These are phyloP conservation scores for Suillus fuscotomentosus DNA, from an alignment of 768 basidiomycete genomes.

Conservation along the genomic window DNA sequence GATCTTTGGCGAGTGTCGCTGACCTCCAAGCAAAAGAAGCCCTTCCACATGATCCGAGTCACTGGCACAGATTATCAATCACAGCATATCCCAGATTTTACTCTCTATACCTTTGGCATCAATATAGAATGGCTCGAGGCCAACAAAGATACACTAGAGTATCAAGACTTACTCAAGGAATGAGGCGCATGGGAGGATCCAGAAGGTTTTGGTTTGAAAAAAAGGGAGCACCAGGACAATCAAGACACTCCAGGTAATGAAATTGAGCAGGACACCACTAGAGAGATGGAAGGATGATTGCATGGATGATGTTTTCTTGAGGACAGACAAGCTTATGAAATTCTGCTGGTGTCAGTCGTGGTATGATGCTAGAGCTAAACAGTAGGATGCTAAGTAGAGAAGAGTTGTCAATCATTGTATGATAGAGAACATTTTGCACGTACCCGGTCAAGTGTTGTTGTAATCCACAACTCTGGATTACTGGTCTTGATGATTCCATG, in stretches of 20 bases:
- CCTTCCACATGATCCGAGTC: not conserved
- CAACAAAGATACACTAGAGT: not conserved
- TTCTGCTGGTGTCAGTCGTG: no score
- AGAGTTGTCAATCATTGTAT: no score
- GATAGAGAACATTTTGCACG: no score
- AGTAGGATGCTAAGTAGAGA: no score
- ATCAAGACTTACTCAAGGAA: not conserved
- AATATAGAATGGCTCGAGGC: not conserved
- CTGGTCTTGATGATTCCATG: no score
- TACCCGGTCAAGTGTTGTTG: no score
- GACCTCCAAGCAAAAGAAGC: not conserved
- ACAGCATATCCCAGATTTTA: not conserved
- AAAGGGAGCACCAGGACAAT: not conserved
- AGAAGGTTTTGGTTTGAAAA: not conserved
- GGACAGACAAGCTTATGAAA: no score
- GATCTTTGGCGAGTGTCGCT: not conserved
- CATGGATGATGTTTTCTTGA: no score
- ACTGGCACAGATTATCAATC: not conserved
- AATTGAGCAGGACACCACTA: not conserved
- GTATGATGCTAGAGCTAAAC: no score
- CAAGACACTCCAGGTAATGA: not conserved
- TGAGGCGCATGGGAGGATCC: not conserved
- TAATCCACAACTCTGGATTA: no score
- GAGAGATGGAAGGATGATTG: no score
- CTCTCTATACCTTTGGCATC: not conserved